Conservation (phyloP, 129 eudicot genomes). For the Sambucus nigra region DNA sequence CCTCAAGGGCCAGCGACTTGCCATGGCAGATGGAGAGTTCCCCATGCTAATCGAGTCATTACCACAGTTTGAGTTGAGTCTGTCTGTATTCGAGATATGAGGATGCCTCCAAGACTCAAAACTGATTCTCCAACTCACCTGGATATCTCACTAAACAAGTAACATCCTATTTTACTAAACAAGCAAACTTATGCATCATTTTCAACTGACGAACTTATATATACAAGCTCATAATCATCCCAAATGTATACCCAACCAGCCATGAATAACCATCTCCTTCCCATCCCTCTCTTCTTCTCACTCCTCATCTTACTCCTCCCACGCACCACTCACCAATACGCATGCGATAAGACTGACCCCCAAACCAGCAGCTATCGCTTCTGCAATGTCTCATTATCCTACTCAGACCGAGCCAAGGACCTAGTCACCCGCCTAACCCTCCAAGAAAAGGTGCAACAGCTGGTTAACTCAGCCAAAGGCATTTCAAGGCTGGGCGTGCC, state of each 20-base stretch:
- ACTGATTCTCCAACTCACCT: not conserved
- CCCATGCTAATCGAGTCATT: too few species aligned
- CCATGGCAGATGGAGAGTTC: too few species aligned
- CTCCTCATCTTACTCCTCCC: conserved; percentile 2
- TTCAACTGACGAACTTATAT: not conserved
- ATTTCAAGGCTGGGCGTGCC: conserved; percentile 43
- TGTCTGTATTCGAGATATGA: too few species aligned
- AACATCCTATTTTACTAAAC: conserved; percentile 2
- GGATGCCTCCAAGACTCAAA: too few species aligned
- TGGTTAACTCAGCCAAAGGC: conserved; percentile 33
- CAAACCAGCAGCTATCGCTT: conserved; percentile 14
- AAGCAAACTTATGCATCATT: not conserved
- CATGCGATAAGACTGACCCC: conserved; percentile 28
- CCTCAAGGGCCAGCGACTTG: too few species aligned
- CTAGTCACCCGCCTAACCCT: conserved; percentile 34
- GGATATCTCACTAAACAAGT: not conserved
- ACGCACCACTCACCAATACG: conserved; percentile 18
- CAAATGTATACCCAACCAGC: not conserved
- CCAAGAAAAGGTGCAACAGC: conserved; percentile 41
- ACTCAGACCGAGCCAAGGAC: conserved; percentile 26
- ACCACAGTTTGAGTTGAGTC: too few species aligned
- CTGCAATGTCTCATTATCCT: conserved; percentile 26
- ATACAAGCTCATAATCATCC: not conserved
- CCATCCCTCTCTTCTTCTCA: conserved; percentile 1
- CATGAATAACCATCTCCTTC: not conserved